phyloP scores from a whole-genome alignment of 768 basidiomycete species.

The Mycena latifolia region DNA sequence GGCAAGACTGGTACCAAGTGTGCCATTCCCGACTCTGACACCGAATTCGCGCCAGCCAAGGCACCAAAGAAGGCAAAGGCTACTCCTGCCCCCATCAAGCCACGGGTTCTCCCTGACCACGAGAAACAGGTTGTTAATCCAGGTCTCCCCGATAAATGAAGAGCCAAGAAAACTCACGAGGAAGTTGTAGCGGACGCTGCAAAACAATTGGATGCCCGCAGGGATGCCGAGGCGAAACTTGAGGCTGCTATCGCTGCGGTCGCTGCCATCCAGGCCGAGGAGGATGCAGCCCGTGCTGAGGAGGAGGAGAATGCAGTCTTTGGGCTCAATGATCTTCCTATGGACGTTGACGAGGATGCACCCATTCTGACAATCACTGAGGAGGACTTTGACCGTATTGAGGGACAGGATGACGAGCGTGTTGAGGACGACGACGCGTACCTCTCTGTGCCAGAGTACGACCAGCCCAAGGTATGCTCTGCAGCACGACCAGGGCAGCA shows the following conservation, averaged over 20 bases:
- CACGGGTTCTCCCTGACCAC: too few species aligned
- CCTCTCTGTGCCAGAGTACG: neutral
- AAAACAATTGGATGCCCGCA: too few species aligned
- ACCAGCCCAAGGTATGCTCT: constrained; percentile 3
- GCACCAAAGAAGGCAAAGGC: too few species aligned
- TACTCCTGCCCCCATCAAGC: too few species aligned
- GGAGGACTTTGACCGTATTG: constrained; percentile 3
- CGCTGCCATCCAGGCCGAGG: neutral
- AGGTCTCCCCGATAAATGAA: neutral
- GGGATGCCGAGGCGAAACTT: neutral
- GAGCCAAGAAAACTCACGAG: neutral
- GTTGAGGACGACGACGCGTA: constrained; percentile 11
- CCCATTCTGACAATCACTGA: neutral
- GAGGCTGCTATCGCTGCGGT: neutral
- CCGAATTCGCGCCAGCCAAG: too few species aligned
- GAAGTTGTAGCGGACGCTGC: too few species aligned
- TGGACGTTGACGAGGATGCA: neutral
- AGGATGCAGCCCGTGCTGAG: neutral
- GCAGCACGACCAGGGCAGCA: too few species aligned
- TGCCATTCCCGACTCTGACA: too few species aligned
- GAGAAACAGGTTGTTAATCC: too few species aligned
- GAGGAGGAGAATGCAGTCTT: neutral
- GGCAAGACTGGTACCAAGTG: neutral
- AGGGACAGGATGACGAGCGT: too few species aligned
- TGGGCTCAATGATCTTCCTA: neutral